phyloP scores from a whole-genome alignment of 176 grass and related monocot genomes.

The Aegilops speltoides region DNA sequence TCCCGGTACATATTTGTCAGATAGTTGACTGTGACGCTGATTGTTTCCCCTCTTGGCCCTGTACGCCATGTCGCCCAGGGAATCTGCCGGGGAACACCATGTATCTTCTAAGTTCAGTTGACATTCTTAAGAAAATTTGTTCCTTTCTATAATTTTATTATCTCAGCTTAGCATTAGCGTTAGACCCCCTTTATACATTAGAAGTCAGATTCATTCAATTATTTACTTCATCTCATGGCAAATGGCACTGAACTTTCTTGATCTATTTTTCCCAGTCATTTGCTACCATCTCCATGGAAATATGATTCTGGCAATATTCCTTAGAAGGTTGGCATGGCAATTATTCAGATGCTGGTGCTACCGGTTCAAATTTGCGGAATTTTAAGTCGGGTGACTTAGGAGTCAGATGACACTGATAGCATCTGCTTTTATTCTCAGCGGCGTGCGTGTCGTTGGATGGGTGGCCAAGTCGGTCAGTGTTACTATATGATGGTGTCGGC shows the following conservation, averaged over 20 bases:
- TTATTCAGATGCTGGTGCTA: not conserved
- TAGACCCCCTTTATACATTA: slow-evolving; percentile 51
- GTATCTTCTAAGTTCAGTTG: slow-evolving; percentile 48
- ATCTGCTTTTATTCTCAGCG: no score
- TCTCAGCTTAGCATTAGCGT: slow-evolving; percentile 46
- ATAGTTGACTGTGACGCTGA: slow-evolving; percentile 52
- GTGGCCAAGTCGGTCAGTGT: no score
- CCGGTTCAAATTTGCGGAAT: no score
- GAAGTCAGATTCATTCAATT: slow-evolving; percentile 71
- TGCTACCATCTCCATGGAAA: not conserved
- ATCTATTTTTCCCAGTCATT: not conserved
- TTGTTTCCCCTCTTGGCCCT: slow-evolving; percentile 14
- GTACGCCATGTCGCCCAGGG: not conserved
- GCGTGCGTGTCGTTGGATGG: no score
- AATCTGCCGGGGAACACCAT: slow-evolving; percentile 26
- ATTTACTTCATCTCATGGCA: slow-evolving; percentile 26
- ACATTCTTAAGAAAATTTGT: slow-evolving; percentile 37
- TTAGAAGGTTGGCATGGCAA: not conserved
- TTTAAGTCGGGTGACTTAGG: no score
- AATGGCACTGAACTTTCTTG: not conserved
- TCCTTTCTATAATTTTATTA: slow-evolving; percentile 43
- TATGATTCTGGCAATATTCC: not conserved
- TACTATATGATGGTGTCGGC: no score
- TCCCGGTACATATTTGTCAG: slow-evolving; percentile 56
- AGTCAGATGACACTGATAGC: no score